These are phyloP conservation scores for Nadsonia starkeyi-henricii DNA, from an alignment of 1,139 yeast genomes.

Conservation along the genomic window DNA sequence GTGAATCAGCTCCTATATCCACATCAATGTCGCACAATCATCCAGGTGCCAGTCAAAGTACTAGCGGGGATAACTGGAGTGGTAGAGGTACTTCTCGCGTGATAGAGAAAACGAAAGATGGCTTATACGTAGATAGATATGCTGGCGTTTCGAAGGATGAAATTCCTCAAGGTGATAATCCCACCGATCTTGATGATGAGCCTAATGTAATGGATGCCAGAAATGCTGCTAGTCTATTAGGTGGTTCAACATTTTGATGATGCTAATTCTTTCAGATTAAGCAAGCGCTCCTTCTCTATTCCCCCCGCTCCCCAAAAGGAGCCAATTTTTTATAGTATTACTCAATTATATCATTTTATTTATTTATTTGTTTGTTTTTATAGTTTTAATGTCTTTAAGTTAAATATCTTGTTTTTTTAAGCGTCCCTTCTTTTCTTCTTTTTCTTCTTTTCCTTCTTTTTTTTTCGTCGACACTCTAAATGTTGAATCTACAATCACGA, in stretches of 20 bases:
- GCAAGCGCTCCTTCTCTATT: too few species aligned
- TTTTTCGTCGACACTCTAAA: too few species aligned
- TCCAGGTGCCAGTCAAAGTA: slow-evolving; percentile 33
- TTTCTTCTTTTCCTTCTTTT: too few species aligned
- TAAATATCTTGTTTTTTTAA: too few species aligned
- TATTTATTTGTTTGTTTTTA: too few species aligned
- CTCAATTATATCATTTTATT: too few species aligned
- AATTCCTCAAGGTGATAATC: slow-evolving; percentile 15
- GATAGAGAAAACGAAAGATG: slow-evolving; percentile 23
- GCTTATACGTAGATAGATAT: slow-evolving; percentile 13
- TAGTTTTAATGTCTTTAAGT: too few species aligned
- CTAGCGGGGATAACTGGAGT: slow-evolving; percentile 48
- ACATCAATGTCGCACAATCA: slow-evolving; percentile 7
- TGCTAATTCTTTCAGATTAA: too few species aligned
- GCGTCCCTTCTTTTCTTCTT: too few species aligned
- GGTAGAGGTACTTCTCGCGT: slow-evolving; percentile 31
- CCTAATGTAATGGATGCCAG: slow-evolving; percentile 50
- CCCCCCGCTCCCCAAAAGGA: too few species aligned
- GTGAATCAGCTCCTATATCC: slow-evolving; percentile 37
- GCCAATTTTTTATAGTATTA: too few species aligned
- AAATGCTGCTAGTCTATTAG: slow-evolving; percentile 67
- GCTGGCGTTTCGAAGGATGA: neutral
- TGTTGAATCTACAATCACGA: too few species aligned
- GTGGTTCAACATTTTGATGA: slow-evolving; percentile 53
- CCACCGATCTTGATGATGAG: slow-evolving; percentile 19